Conservation (phyloP, 2,329 filamentous ascomycete genomes). For the Aspergillus phoenicis region DNA sequence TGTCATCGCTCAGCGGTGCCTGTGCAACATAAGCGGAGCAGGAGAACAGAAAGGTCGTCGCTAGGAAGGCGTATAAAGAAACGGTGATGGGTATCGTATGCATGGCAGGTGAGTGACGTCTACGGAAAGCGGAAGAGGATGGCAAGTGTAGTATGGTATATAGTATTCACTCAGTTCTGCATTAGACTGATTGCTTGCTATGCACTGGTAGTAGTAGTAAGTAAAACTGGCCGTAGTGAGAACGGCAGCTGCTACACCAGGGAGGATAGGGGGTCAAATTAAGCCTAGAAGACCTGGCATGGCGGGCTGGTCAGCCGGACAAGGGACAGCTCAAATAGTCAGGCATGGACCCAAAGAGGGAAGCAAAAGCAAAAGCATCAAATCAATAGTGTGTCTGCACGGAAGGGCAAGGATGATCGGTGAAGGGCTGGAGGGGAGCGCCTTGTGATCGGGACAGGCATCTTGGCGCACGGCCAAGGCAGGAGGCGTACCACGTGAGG, state of each 20-base stretch:
- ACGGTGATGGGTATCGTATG: neutral
- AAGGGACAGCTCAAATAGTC: neutral
- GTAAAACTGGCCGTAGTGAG: neutral
- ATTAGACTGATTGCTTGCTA: constrained; percentile 2
- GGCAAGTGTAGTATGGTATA: neutral
- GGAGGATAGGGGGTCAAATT: neutral
- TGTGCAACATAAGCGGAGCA: constrained; percentile 23
- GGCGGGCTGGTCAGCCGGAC: neutral
- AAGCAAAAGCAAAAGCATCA: neutral
- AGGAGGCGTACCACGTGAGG: neutral
- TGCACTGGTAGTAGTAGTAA: neutral
- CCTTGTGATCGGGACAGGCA: constrained; percentile 6
- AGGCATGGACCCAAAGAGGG: neutral
- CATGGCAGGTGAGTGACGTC: neutral
- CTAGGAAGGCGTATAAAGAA: neutral
- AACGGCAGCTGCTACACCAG: neutral
- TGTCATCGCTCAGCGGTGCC: constrained; percentile 17
- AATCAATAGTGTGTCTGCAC: constrained; percentile 1
- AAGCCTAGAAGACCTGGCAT: neutral
- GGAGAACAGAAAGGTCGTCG: neutral
- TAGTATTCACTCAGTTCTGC: neutral
- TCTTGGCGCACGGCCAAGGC: neutral
- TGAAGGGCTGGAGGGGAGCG: neutral
- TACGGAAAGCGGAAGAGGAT: neutral
- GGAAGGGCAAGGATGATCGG: neutral